These are phyloP conservation scores for Adansonia digitata DNA, from an alignment of 345 rosid species.

Conservation along the genomic window DNA sequence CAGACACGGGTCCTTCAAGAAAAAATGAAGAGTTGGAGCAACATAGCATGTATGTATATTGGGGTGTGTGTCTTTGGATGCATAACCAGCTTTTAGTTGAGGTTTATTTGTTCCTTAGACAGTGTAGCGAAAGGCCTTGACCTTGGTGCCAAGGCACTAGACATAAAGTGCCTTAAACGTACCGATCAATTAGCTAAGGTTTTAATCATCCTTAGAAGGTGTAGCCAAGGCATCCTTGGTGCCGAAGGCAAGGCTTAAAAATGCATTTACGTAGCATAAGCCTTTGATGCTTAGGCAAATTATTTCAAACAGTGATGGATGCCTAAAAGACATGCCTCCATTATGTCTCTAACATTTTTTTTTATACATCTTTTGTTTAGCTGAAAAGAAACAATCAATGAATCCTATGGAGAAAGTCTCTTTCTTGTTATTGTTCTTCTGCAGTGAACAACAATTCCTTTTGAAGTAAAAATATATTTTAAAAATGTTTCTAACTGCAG, in stretches of 20 bases:
- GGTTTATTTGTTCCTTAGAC: neutral
- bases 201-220: neutral
- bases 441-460: neutral
- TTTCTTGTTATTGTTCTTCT: neutral
- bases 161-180: neutral
- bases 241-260: neutral
- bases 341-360: too few relatives aligned
- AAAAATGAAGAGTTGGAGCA: too few relatives aligned
- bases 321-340: neutral
- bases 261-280: neutral
- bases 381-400: neutral
- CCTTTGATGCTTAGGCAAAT: neutral
- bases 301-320: neutral
- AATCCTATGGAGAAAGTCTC: neutral
- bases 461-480: neutral
- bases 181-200: neutral
- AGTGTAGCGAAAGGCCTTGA: neutral
- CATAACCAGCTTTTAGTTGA: neutral
- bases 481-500: conserved; percentile 34
- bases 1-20: too few relatives aligned
- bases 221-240: neutral
- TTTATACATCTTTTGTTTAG: neutral
- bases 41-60: too few relatives aligned
- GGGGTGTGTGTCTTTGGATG: neutral
- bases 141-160: neutral